phyloP scores from a whole-genome alignment of 108 stramenopile genomes.

The Skeletonema menzelii region DNA sequence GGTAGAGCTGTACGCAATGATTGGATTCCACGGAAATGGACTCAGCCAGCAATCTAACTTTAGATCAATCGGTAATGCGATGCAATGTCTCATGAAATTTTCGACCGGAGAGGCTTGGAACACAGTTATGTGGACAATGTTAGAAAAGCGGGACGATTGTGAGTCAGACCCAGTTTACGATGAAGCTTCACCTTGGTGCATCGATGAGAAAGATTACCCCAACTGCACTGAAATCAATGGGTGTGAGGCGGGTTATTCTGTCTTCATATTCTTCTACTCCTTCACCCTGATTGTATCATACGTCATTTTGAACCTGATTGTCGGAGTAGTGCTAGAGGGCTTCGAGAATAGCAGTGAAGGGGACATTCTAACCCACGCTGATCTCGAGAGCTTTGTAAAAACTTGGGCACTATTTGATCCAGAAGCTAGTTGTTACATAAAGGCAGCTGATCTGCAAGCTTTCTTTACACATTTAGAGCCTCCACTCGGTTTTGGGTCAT shows the following conservation, averaged over 20 bases:
- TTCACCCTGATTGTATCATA: conserved; percentile 55
- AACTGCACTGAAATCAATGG: conserved; percentile 45
- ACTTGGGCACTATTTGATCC: conserved; percentile 46
- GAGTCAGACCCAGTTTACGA: conserved; percentile 37
- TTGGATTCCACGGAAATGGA: conserved; percentile 32
- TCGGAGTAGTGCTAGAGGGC: conserved; percentile 58
- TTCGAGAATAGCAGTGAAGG: conserved; percentile 52
- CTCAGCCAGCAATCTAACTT: conserved; percentile 63
- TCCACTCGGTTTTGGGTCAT: conserved; percentile 37
- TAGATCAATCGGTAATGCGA: conserved; percentile 50
- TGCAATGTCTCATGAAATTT: conserved; percentile 67
- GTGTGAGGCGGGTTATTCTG: conserved; percentile 29
- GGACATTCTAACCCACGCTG: conserved; percentile 25
- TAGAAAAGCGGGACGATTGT: conserved; percentile 31
- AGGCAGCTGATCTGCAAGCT: conserved; percentile 22
- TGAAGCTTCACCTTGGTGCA: conserved; percentile 44
- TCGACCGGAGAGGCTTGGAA: conserved; percentile 82
- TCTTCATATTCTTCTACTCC: conserved; percentile 46
- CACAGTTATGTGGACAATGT: conserved; percentile 54
- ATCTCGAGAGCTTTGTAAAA: conserved; percentile 38
- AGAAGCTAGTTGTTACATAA: conserved; percentile 19
- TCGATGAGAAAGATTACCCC: conserved; percentile 30
- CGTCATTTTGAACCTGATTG: conserved; percentile 64
- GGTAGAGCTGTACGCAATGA: conserved; percentile 39
- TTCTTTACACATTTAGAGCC: conserved; percentile 25